Base-by-base conservation (phyloP, 495 filamentous ascomycete genomes). In the Xylaria telfairii region DNA sequence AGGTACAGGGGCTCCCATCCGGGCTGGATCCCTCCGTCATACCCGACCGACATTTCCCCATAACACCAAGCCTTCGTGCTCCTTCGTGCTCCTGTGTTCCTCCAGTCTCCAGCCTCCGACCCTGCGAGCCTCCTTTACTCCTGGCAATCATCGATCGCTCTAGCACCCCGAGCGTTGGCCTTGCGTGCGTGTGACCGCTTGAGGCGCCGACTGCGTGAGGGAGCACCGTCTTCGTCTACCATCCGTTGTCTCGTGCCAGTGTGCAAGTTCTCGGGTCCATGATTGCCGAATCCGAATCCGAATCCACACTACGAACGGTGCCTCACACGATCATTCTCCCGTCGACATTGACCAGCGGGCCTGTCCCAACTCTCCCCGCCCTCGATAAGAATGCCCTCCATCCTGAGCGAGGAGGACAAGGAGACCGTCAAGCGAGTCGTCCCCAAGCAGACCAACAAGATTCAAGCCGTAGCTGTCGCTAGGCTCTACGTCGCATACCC, bases 401-500 rank as follows among this genome's bases (percentile, higher is more conserved):
- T 96, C 64, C 87, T 99, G 41, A 92, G 82, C 73, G 94, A 97
- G 74, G 90, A 93, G 73, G 96, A 99, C 83, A 97, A 95, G 86
- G 90, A 96, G 78, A 94, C 89, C 49, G 93, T 99, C 81, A 94
- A 95, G 83, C 89, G 96, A 78, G 90, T 89, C 69, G 93, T 99
- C 39, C 94, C 96, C 49, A 97, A 95, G 77, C 85, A 93, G 64
- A 88, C 92, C 73, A 98, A 98, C 88, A 97, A 98, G 84, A 97
- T 98, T 82, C 90, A 93, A 65, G 93, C 93, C 68, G 94, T 93
- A 76, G 95, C 93, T 77, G 93, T 98, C 74, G 96, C 93, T 72
- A 91, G 92, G 77, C 92, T 99, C 73, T 98, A 98, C 81, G 88
- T 98, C 77, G 94, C 95, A 72, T 91, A 97, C 79, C 96, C 96